These are phyloP conservation scores for Blastobotrys illinoisensis DNA, from an alignment of 1,139 yeast genomes.

Conservation along the genomic window DNA sequence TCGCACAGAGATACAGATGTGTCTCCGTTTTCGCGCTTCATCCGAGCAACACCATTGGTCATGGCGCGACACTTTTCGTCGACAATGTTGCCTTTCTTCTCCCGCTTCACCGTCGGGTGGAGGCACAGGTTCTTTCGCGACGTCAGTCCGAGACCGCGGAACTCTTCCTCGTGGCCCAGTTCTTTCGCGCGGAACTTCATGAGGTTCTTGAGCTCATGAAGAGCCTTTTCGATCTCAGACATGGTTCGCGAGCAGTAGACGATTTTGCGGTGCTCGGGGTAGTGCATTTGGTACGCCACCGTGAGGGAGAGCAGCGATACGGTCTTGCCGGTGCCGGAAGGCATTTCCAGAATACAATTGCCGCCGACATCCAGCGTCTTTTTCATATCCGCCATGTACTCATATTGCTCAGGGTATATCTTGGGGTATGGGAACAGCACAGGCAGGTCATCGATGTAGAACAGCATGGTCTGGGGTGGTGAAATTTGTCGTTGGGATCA, in stretches of 20 bases:
- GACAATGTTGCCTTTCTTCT: conserved; percentile 86
- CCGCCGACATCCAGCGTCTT: conserved; percentile 94
- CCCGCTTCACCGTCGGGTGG: conserved; percentile 82
- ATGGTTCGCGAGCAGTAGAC: conserved; percentile 98
- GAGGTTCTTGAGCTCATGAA: conserved; percentile 82
- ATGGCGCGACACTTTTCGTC: conserved; percentile 94
- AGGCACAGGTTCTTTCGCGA: conserved; percentile 90
- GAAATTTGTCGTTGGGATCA: background rate
- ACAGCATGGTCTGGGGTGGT: conserved; percentile 28
- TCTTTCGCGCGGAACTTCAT: conserved; percentile 83
- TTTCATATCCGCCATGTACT: conserved; percentile 94
- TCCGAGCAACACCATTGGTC: conserved; percentile 85
- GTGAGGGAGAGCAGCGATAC: conserved; percentile 84
- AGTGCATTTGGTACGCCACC: conserved; percentile 91
- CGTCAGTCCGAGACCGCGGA: conserved; percentile 89
- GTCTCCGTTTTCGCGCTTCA: conserved; percentile 57
- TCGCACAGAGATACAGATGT: conserved; percentile 64
- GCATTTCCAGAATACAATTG: conserved; percentile 97
- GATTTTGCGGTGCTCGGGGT: conserved; percentile 90
- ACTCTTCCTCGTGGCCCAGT: conserved; percentile 73
- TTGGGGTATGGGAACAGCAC: conserved; percentile 95
- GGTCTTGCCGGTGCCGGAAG: conserved; percentile 99
- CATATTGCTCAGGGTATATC: conserved; percentile 96
- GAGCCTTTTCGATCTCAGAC: conserved; percentile 97
- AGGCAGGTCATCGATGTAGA: conserved; percentile 90